A percentile compares a stretch with the other conserved stretches of the same genome.
Evolutionary conservation across 2,329 filamentous ascomycete species (phyloP).

Genomic region (Cladosporium oxysporum): DNA sequence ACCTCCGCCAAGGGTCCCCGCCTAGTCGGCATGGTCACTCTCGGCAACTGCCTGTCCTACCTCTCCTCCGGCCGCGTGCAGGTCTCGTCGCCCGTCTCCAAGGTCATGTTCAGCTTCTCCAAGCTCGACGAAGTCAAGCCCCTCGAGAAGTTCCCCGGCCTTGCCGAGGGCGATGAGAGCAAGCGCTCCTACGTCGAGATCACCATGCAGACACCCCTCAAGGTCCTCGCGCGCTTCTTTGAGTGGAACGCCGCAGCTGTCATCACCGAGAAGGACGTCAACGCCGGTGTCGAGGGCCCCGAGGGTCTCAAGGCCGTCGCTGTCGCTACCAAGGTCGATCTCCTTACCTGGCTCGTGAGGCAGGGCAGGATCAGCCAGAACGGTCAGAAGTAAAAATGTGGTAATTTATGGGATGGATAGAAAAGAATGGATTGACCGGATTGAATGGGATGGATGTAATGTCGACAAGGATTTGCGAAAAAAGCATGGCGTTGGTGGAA

Average conservation of each 20-base stretch:
- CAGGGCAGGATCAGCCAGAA: conserved; percentile 40
- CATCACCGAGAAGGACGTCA: conserved; percentile 73
- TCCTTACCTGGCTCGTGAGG: conserved; percentile 89
- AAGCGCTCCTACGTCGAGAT: conserved; percentile 84
- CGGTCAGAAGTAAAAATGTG: conserved; percentile 5
- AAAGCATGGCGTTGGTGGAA: conserved; percentile 18
- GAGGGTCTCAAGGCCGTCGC: conserved; percentile 70
- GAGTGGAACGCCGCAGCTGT: conserved; percentile 98
- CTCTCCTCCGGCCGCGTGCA: conserved; percentile 81
- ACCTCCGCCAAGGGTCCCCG: conserved; percentile 64
- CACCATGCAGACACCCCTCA: conserved; percentile 82
- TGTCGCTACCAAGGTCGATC: conserved; percentile 93
- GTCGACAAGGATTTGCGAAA: background rate
- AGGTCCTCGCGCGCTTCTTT: conserved; percentile 85
- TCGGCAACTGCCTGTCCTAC: conserved; percentile 91
- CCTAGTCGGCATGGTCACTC: conserved; percentile 88
- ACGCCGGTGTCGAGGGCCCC: conserved; percentile 39
- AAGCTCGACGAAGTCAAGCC: conserved; percentile 86
- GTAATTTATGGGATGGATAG: background rate
- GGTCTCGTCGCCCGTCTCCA: conserved; percentile 70
- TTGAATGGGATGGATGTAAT: background rate
- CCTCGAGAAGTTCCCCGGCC: conserved; percentile 68
- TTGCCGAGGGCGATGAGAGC: conserved; percentile 44
- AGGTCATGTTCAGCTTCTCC: conserved; percentile 96
- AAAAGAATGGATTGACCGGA: background rate